Evolutionary conservation across 208 protist species (phyloP), one percentile per base, ranked within the genome.

Genomic region (Wallacemonas sp.): DNA sequence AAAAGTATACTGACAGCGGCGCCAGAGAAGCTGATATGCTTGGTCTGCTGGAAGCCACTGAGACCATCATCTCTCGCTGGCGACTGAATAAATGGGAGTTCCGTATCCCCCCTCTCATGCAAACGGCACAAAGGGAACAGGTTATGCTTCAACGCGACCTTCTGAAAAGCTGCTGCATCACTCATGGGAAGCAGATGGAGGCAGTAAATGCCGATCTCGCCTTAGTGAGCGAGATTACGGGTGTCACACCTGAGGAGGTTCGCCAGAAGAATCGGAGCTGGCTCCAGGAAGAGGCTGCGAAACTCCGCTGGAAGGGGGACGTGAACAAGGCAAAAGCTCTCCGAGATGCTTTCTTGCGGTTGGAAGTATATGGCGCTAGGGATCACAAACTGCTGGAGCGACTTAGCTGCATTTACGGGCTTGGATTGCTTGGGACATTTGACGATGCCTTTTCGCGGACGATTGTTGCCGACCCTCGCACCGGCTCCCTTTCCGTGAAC

Each of bases 51-150:
- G 78, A 91, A 53, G 30, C 72, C 34, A 79, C 81, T 0, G 86
- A 95, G 39, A 72, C 61, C 41, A 59, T 65, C 21, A 79, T 95
- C 60, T 65, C 61, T 1, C 65, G 70, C 14, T 95, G 90, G 86
- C 86, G 79, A 17, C 75, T 95, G 28, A 95, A 95, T 51, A 87
- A 87, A 53, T 95, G 90, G 86, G 82, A 95, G 63, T 90, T 95
- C 62, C 76, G 90, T 19, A 68, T 93, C 17, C 84, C 90, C 34
- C 78, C 73, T 1, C 47, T 91, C 12, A 59, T 90, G n/a, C 51
- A 39, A 17, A 46, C 65, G 1, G 44, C 55, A 8, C 68, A 88
- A 69, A 86, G 79, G 51, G 85, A 92, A 41, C 55, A 79, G 24
- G 66, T 84, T 24, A 67, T 83, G 64, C 70, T 82, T 24, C 78